Base-by-base conservation (phyloP, 805 yeast species). In the Candida sonorensis region DNA sequence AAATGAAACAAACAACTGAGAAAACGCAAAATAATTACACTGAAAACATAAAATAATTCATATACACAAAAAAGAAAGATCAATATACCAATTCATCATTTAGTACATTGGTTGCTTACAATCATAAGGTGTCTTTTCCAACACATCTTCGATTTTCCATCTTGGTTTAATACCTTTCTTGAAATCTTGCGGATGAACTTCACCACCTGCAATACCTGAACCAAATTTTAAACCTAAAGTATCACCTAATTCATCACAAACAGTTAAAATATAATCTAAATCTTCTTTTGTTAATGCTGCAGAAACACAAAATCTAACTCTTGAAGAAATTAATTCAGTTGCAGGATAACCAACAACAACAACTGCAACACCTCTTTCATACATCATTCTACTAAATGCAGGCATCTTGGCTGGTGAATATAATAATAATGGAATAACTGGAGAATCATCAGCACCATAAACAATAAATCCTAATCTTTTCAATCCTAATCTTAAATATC, bases 271-370 rank as follows among this genome's bases (percentile, higher is more conserved):
- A 46, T 75, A 71, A 55, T 92, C 99, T 48, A 92, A 72, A 59
- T 92, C 99, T 48, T 83, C 90, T 61, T 92, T 92, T 20, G 95
- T 92, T 48, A 94, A 69, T 1, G 97, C 82, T 0, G 97, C 66
- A 34, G 94, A 81, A 47, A 92, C 80, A 67, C 99, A 92, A 49
- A 92, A 75, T 58, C 99, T 76, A 17, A 86, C 87, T 62, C 98
- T 77, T 5, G 95, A 82, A 23, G 87, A 75, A 26, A 85, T 77
- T 44, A 92, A 69, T 22, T 95, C 95, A 0, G 97, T 90, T 1
- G 98, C 98, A 9, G 99, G 99, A 55, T 92, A 92, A 23, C 97
- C 96, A 27, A 90, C 97, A 42, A 90, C 80, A 22, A 92, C 99
- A 30, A 90, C 88, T 3, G 98, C 98, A 39, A 92, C 79, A 33